Evolutionary conservation across 768 basidiomycete species (phyloP), one percentile per base, ranked within the genome.

Genomic region (Suillus discolor): DNA sequence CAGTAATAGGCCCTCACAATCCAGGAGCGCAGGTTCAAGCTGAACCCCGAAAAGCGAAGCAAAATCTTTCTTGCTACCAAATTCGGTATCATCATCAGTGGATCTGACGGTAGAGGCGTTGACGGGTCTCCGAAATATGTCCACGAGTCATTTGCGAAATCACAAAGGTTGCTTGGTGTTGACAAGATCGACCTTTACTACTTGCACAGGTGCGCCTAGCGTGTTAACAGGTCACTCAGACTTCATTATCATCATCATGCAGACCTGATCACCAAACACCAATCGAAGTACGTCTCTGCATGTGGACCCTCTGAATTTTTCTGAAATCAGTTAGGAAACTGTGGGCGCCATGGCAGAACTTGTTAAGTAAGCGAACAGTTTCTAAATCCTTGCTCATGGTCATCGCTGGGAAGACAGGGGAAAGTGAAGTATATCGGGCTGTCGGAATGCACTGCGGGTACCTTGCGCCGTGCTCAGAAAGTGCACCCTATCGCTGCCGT

Each of bases 1-100:
- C 25, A 28, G n/a, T 9, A 20, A 20, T 25, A 18, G 2, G 11
- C 23, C 8, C 23, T 60, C 3, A 41, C 34, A 7, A 12, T 45
- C 16, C 16, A 28, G 8, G 39, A 41, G 5, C 4, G 16, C 65
- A 83, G 82, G 83, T 82, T 86, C 73, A 79, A 79, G 63, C 75
- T 71, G 38, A 83, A 77, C 8, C 57, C 72, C 5, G 83, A 83
- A 6, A 83, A 83, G 67, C 75, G 83, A 18, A 70, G 69, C 62
- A 75, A 84, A 16, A 85, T 87, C 23, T 90, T 89, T 75, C 79
- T 90, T 23, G 87, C 87, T 3, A 88, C 87, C 23, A 90, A 90
- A 72, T 85, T 84, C 55, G 84, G 84, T 16, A 13, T 75, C 34
- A 61, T 66, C 76, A 72, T 25, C 74, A 78, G 65, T 71, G 71